Evolutionary conservation across 2,329 filamentous ascomycete species (phyloP), one percentile per base, ranked within the genome.

Genomic region (Xylaria arbuscula): DNA sequence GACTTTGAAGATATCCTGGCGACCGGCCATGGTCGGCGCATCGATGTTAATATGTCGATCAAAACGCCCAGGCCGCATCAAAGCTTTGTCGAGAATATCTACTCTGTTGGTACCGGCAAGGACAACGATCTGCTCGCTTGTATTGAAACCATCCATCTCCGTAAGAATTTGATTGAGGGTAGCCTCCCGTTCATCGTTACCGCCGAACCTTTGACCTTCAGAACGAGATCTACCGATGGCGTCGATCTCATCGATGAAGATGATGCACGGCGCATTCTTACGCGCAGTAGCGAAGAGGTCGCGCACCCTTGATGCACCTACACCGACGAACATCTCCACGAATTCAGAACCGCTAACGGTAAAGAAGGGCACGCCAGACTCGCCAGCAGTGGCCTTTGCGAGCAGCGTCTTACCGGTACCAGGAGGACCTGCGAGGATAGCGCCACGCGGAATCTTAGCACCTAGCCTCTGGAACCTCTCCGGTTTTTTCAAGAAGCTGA

Each of bases 61-160:
- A 78, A 99, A 99, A 76, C 96, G 94, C 66, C 96, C 96, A 61
- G 96, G 96, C 77, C 96, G 91, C 93, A 98, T 96, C 73, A 99
- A 84, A 8, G 96, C 96, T 84, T 96, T 94, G 80, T 99, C 96
- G 50, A 99, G 88, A 56, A 98, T 90, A 80, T 99, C 96, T 11
- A 94, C 92, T 82, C 96, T 88, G 83, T 99, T 99, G 64, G 96
- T 99, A 83, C 96, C 96, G 57, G 96, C 96, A 70, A 99, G 87
- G 38, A 99, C 96, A 62, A 99, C 95, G 50, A 99, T 93, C 82
- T 98, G 95, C 77, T 98, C 95, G 1, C 91, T 89, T 8, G 95
- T 98, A 82, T 98, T 98, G 89, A 98, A 98, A 67, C 95, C 96
- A 79, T 99, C 96, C 96, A 99, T 99, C 81, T 99, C 96, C 0